phyloP scores from a whole-genome alignment of 2,329 filamentous ascomycete genomes.

The Periconia sp. region DNA sequence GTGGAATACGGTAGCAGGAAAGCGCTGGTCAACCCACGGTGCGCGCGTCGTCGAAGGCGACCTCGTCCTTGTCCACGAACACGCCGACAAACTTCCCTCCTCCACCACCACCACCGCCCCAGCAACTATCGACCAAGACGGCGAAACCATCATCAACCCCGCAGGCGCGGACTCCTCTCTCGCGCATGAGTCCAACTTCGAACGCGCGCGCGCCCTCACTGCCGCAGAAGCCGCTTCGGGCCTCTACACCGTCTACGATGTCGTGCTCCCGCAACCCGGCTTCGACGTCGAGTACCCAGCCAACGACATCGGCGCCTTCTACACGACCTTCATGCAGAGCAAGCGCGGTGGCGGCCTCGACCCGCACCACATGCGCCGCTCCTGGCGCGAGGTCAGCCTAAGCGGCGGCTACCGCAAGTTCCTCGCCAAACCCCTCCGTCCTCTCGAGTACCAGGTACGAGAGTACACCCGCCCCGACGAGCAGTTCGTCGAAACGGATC shows the following conservation, averaged over 20 bases:
- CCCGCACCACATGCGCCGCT: constrained; percentile 82
- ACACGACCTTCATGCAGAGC: constrained; percentile 81
- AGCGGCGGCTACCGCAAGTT: constrained; percentile 87
- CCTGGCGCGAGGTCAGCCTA: constrained; percentile 83
- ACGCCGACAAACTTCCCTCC: constrained; percentile 51
- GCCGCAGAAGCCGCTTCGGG: constrained; percentile 77
- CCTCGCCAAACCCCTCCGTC: constrained; percentile 67
- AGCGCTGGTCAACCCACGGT: constrained; percentile 77
- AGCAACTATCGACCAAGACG: constrained; percentile 60
- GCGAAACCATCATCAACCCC: constrained; percentile 67
- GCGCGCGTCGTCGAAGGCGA: constrained; percentile 78
- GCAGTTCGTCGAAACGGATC: constrained; percentile 86
- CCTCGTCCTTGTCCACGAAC: constrained; percentile 69
- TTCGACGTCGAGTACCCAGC: constrained; percentile 84
- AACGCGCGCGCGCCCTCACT: constrained; percentile 72
- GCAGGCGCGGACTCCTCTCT: constrained; percentile 58
- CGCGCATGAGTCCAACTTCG: constrained; percentile 59
- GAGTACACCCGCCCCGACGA: constrained; percentile 70
- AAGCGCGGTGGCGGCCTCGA: constrained; percentile 76
- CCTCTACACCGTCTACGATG: constrained; percentile 77
- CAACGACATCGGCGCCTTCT: constrained; percentile 83
- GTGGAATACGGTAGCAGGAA: constrained; percentile 85
- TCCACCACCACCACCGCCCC: constrained; percentile 25
- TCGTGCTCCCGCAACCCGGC: constrained; percentile 90
- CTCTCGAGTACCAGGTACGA: constrained; percentile 68